These are phyloP conservation scores for Trichothecium roseum DNA, from an alignment of 2,329 filamentous ascomycete genomes.

Conservation along the genomic window DNA sequence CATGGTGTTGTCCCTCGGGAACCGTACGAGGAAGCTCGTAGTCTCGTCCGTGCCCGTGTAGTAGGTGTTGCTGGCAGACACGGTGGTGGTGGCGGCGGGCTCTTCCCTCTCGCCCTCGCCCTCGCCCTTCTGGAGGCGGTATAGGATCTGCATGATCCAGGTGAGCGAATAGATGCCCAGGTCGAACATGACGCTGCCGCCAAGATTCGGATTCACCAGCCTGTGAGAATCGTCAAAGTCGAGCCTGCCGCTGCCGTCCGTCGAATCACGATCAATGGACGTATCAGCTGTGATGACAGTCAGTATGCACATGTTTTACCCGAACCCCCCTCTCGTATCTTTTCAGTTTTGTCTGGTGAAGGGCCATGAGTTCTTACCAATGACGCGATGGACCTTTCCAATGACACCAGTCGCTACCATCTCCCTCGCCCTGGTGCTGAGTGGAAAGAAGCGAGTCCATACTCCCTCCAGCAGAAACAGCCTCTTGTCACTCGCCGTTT, in stretches of 20 bases:
- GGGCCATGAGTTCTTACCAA: constrained; percentile 48
- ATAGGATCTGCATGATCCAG: constrained; percentile 84
- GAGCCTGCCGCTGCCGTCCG: constrained; percentile 44
- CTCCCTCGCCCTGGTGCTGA: constrained; percentile 66
- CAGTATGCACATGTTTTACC: no score
- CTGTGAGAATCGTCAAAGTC: constrained; percentile 54
- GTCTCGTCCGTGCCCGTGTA: constrained; percentile 66
- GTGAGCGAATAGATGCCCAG: constrained; percentile 82
- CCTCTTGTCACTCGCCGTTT: constrained; percentile 61
- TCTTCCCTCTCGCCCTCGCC: no score
- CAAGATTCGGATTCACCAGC: constrained; percentile 74
- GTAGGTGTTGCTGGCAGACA: constrained; percentile 62
- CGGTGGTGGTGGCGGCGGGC: constrained; percentile 59
- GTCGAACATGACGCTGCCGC: constrained; percentile 74
- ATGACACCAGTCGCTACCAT: constrained; percentile 44
- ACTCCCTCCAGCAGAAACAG: constrained; percentile 79
- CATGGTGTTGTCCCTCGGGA: constrained; percentile 58
- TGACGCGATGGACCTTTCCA: constrained; percentile 50
- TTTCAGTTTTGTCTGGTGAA: no score
- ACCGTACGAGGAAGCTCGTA: constrained; percentile 66
- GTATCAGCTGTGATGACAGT: no score
- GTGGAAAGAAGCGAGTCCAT: constrained; percentile 82
- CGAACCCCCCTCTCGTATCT: constrained; percentile 7
- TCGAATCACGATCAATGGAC: constrained; percentile 52
- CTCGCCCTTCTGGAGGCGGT: constrained; percentile 61